Conservation (phyloP, 179 eudicot genomes). For the Dionaea muscipula region DNA sequence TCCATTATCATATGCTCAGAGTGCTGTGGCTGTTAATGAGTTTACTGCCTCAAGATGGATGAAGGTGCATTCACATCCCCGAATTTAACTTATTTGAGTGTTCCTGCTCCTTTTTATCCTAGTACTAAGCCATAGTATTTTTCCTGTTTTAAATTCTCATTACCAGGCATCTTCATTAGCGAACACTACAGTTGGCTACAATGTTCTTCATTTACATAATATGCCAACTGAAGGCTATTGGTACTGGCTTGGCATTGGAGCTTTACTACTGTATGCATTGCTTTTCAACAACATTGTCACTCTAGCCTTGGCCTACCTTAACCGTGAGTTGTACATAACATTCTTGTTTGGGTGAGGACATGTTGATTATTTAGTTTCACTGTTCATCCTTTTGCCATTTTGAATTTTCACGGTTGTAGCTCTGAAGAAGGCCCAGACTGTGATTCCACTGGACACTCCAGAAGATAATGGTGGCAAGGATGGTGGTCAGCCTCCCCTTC, state of each 20-base stretch:
- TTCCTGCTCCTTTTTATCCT: neutral
- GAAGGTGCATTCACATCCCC: constrained; percentile 26
- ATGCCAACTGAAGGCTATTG: constrained; percentile 44
- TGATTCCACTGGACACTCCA: constrained; percentile 21
- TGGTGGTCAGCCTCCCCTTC: constrained; percentile 14
- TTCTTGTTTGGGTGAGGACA: neutral
- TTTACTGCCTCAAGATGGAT: constrained; percentile 71
- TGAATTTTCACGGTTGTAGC: constrained; percentile 30
- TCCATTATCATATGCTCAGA: constrained; percentile 74
- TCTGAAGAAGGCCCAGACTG: constrained; percentile 39
- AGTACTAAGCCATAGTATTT: constrained; percentile 1
- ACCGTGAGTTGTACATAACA: constrained; percentile 38
- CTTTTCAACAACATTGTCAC: constrained; percentile 62
- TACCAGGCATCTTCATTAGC: constrained; percentile 35
- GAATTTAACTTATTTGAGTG: too few relatives aligned
- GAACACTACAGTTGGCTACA: constrained; percentile 43
- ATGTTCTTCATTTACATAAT: constrained; percentile 35
- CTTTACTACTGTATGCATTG: constrained; percentile 37
- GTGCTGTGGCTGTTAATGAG: constrained; percentile 71
- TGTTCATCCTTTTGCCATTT: constrained; percentile 4
- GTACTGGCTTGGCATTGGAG: constrained; percentile 81
- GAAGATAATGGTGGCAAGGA: constrained; percentile 19
- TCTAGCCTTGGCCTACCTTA: constrained; percentile 48
- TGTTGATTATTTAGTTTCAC: neutral
- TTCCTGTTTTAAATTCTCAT: neutral